A percentile compares a stretch with the other conserved stretches of the same genome.
Conservation (phyloP, 305 asterid genomes). For the Plantago rigida region DNA sequence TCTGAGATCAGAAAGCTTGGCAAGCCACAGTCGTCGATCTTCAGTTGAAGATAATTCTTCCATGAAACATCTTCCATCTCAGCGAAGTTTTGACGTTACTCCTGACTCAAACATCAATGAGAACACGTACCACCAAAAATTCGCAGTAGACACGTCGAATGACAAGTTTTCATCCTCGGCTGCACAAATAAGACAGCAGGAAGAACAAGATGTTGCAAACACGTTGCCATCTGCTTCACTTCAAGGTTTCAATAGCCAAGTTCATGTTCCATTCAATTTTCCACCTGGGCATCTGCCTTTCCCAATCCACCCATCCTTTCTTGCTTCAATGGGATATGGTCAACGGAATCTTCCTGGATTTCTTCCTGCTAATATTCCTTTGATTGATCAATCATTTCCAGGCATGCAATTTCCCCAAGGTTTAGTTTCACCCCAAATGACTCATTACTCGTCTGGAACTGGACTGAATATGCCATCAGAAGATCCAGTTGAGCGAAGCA, state of each 20-base stretch:
- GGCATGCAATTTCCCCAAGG: conserved; percentile 66
- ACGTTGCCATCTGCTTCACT: conserved; percentile 87
- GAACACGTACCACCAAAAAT: conserved; percentile 43
- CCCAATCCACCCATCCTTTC: conserved; percentile 73
- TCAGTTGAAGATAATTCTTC: conserved; percentile 45
- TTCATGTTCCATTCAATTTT: conserved; percentile 58
- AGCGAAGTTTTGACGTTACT: conserved; percentile 43
- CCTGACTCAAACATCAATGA: conserved; percentile 45
- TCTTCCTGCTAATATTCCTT: conserved; percentile 60
- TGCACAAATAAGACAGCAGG: conserved; percentile 54
- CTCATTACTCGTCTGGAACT: conserved; percentile 52
- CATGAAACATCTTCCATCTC: conserved; percentile 39
- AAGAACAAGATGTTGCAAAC: conserved; percentile 81
- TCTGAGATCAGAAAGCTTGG: conserved; percentile 44
- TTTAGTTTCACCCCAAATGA: conserved; percentile 50
- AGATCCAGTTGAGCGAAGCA: conserved; percentile 46
- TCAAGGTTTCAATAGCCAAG: conserved; percentile 63
- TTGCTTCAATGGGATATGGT: conserved; percentile 71
- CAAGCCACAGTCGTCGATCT: conserved; percentile 42
- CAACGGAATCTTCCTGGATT: conserved; percentile 66
- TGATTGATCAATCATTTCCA: conserved; percentile 61
- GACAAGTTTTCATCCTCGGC: conserved; percentile 56
- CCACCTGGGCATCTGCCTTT: conserved; percentile 60
- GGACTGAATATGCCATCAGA: conserved; percentile 49
- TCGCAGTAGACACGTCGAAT: conserved; percentile 38